A percentile compares a stretch with the other conserved stretches of the same genome.
phyloP scores from a whole-genome alignment of 306 rosid genomes.

The Amphicarpaea edgeworthii region DNA sequence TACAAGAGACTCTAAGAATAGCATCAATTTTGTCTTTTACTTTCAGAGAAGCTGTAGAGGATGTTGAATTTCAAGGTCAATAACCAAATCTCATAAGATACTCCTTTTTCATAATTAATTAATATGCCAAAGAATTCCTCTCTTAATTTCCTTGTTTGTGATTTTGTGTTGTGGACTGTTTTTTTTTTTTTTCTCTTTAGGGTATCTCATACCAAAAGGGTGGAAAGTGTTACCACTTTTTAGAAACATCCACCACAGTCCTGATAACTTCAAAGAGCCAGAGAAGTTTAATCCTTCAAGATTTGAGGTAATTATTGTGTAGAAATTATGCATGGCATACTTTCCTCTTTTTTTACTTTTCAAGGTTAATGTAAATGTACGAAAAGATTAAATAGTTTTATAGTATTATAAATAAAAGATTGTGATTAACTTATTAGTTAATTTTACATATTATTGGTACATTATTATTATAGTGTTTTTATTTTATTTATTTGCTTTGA shows the following conservation, averaged over 20 bases:
- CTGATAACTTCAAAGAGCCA: slow-evolving; percentile 76
- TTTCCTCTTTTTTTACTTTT: neutral
- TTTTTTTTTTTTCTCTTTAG: slow-evolving; percentile 45
- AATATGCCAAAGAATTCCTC: neutral
- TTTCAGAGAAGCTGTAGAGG: slow-evolving; percentile 91
- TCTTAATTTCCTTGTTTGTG: neutral
- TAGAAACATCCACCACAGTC: slow-evolving; percentile 90
- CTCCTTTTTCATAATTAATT: neutral
- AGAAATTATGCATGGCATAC: slow-evolving; percentile 42
- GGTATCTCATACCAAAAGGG: slow-evolving; percentile 89
- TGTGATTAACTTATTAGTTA: too few relatives aligned
- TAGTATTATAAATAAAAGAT: too few relatives aligned
- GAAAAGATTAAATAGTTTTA: too few relatives aligned
- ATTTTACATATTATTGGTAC: too few relatives aligned
- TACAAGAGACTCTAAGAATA: slow-evolving; percentile 88
- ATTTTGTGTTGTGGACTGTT: slow-evolving; percentile 4
- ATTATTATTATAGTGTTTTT: too few relatives aligned
- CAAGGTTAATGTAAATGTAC: too few relatives aligned
- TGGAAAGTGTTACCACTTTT: slow-evolving; percentile 97
- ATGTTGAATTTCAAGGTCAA: slow-evolving; percentile 86
- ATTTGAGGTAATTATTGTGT: slow-evolving; percentile 71
- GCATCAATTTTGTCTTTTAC: slow-evolving; percentile 91
- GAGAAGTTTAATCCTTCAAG: slow-evolving; percentile 91
- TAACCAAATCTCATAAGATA: slow-evolving; percentile 20
- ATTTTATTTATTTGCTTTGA: neutral